phyloP scores from a whole-genome alignment of 495 filamentous ascomycete genomes.

The Pyrenopolyporus hunteri region DNA sequence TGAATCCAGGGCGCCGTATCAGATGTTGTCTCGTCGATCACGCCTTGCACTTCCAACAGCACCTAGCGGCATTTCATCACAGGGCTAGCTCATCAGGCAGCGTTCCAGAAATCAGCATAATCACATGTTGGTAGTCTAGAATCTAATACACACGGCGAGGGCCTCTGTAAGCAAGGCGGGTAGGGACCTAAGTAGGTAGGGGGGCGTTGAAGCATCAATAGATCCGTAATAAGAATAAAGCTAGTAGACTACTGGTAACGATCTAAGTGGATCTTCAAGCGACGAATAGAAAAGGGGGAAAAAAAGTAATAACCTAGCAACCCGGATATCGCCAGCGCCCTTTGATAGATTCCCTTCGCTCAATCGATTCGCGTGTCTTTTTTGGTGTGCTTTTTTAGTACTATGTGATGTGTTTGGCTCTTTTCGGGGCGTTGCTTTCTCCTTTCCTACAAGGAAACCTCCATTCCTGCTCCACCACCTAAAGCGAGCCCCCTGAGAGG shows the following conservation, averaged over 20 bases:
- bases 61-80: neutral
- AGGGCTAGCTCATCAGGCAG: neutral
- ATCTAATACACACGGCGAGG: neutral
- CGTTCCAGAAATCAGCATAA: neutral
- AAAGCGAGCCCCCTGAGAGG: neutral
- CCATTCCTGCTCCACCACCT: neutral
- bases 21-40: too few species aligned
- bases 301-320: too few species aligned
- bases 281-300: conserved; percentile 8
- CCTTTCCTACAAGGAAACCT: conserved; percentile 32
- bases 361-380: conserved; percentile 1
- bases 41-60: neutral
- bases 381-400: neutral
- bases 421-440: neutral
- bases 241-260: conserved; percentile 11
- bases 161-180: neutral
- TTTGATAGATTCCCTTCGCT: conserved; percentile 11
- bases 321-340: conserved; percentile 33
- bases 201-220: conserved; percentile 9
- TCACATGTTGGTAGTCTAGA: neutral
- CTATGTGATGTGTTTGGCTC: too few species aligned
- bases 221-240: conserved; percentile 11
- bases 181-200: neutral
- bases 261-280: conserved; percentile 20
- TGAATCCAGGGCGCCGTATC: too few species aligned